Base-by-base conservation (phyloP, 1,139 yeast genomes). In the Zygotorulaspora mrakii region DNA sequence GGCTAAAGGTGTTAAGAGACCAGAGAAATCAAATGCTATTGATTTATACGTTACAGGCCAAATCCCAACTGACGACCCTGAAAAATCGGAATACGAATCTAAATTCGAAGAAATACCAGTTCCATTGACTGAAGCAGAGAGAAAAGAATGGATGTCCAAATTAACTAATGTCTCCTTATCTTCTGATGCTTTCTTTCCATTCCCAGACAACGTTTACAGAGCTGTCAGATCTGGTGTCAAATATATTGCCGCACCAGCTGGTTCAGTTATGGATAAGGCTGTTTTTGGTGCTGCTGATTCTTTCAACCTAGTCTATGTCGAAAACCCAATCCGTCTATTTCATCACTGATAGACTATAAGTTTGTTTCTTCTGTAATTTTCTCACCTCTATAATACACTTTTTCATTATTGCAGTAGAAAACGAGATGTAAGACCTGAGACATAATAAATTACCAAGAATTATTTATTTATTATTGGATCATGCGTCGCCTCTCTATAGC, bases 161-260 rank as follows among this genome's bases (percentile, higher is more conserved):
- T 75, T 87, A 64, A 76, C 70, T 46, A 80, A 85, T 55, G 98
- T 94, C 46, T 89, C 97, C 7, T 74, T 88, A 56, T 83, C 96
- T 12, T 87, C 96, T 3, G 98, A 91, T 66, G 98, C 98, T 28
- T 91, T 91, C 78, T 91, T 91, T 94, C 98, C 98, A 69, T 91
- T 91, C 91, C 94, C 97, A 52, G 98, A 91, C 69, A 91, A 94
- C 62, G 96, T 94, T 55, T 88, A 89, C 78, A 79, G 98, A 67
- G 97, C 97, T 48, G 96, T 82, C 41, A 81, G 86, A 72, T 83
- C 95, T 17, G 98, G 98, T 65, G 98, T 88, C 57, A 87, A 85
- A 69, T 91, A 72, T 70, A 76, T 91, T 61, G 94, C 96, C 57
- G 98, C 98, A 39, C 96, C 98, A 48, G 78, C 94, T 39, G 98